phyloP scores from a whole-genome alignment of 163 green algal species.

The Coccomyxa subellipsoidea region DNA sequence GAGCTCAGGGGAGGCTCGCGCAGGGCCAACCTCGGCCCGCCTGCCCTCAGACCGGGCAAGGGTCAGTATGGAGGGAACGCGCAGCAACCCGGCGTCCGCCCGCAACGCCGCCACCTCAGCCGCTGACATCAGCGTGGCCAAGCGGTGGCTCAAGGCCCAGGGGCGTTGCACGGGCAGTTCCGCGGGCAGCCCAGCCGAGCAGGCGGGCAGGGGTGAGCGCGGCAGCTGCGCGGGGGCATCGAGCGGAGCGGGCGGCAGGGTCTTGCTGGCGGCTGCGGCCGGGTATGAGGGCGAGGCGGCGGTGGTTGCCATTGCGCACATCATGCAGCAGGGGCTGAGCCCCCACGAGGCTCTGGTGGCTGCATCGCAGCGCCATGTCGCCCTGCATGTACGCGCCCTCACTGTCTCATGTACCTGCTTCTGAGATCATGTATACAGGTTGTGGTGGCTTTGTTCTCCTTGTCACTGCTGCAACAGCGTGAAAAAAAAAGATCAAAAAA shows the following conservation, averaged over 20 bases:
- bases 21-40: neutral
- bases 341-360: constrained; percentile 18
- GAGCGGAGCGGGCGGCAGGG: neutral
- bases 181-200: too few relatives aligned
- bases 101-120: neutral
- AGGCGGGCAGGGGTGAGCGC: neutral
- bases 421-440: too few relatives aligned
- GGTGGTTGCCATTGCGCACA: constrained; percentile 8
- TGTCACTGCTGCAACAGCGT: neutral
- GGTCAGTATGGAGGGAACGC: neutral
- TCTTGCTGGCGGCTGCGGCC: constrained; percentile 19
- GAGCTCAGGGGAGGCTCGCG: neutral
- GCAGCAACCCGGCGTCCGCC: neutral
- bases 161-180: too few relatives aligned
- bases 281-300: constrained; percentile 25
- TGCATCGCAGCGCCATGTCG: neutral
- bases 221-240: neutral
- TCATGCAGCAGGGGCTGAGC: neutral
- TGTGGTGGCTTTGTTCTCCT: too few relatives aligned
- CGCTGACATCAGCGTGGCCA: neutral
- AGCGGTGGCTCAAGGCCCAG: neutral
- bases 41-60: neutral
- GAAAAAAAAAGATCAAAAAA: neutral
- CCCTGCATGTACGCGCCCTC: neutral
- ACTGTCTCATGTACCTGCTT: neutral